These are phyloP conservation scores for Aspergillus quadricinctus DNA, from an alignment of 2,329 filamentous ascomycete genomes.

Conservation along the genomic window DNA sequence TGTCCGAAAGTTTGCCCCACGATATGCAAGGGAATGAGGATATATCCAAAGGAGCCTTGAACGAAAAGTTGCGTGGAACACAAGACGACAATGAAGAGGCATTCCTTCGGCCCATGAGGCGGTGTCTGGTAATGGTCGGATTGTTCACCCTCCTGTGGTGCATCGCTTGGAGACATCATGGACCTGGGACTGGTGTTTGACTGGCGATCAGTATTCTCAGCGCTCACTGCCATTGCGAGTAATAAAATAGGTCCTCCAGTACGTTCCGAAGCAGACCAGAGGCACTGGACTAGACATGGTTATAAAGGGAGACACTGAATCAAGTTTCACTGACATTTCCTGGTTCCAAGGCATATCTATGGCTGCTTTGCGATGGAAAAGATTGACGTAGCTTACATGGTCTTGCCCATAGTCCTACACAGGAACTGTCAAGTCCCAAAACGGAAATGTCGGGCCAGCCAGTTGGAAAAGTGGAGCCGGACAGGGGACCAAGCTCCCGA, in stretches of 20 bases:
- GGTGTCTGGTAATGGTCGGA: neutral
- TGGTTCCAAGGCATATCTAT: neutral
- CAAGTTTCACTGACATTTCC: neutral
- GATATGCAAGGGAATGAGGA: neutral
- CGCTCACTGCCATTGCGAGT: too few species aligned
- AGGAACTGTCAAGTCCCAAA: neutral
- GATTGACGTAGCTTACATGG: neutral
- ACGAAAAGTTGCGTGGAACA: neutral
- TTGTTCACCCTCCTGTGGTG: neutral
- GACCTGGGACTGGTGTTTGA: too few species aligned
- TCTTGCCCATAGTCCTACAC: neutral
- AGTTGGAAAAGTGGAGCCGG: neutral
- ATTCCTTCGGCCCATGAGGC: neutral
- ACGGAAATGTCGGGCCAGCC: neutral
- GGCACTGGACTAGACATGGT: too few species aligned
- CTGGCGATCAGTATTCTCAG: too few species aligned
- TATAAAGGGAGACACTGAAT: neutral
- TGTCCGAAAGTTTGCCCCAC: neutral
- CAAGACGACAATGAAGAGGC: neutral
- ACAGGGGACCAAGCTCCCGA: neutral
- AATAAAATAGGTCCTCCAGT: too few species aligned
- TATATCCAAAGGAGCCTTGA: neutral
- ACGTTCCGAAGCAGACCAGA: too few species aligned
- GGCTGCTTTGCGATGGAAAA: too few species aligned
- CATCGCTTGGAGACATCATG: too few species aligned